These are phyloP conservation scores for Cyberlindnera maritima DNA, from an alignment of 805 yeast genomes.

Conservation along the genomic window DNA sequence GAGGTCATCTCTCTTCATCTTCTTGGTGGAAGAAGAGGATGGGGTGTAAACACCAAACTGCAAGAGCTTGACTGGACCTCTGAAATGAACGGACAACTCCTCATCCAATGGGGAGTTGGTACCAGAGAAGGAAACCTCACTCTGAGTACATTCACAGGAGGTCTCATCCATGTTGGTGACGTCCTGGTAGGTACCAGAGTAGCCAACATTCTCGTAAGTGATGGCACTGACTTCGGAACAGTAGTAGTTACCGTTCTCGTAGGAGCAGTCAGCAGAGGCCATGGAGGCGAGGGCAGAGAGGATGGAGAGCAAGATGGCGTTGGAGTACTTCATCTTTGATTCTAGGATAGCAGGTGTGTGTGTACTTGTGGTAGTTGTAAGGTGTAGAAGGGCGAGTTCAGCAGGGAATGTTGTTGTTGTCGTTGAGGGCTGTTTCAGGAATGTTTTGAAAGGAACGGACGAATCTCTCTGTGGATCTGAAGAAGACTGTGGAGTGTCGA, in stretches of 20 bases:
- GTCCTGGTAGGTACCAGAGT: conserved; percentile 77
- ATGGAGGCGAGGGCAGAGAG: conserved; percentile 19
- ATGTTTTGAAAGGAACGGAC: conserved; percentile 17
- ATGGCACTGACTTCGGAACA: conserved; percentile 70
- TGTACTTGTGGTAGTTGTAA: no score
- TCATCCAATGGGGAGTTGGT: conserved; percentile 77
- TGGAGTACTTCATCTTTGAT: conserved; percentile 23
- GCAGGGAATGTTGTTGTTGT: background rate
- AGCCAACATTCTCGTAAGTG: conserved; percentile 72
- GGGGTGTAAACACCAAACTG: conserved; percentile 92
- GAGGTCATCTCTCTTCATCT: conserved; percentile 40
- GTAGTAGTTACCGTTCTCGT: conserved; percentile 76
- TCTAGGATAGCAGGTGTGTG: background rate
- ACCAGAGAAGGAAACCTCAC: conserved; percentile 59
- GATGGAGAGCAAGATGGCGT: conserved; percentile 22
- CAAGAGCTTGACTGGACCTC: conserved; percentile 79
- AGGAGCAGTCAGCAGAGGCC: conserved; percentile 37
- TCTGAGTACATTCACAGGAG: conserved; percentile 68
- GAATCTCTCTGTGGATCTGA: conserved; percentile 13
- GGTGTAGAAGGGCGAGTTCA: background rate
- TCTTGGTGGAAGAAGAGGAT: conserved; percentile 37
- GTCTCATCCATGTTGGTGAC: conserved; percentile 75
- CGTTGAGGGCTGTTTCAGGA: conserved; percentile 6
- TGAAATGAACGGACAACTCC: conserved; percentile 83
- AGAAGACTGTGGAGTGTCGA: background rate